Evolutionary conservation across 140 eudicot species (phyloP), one percentile per base, ranked within the genome.

Genomic region (Cichorium intybus): DNA sequence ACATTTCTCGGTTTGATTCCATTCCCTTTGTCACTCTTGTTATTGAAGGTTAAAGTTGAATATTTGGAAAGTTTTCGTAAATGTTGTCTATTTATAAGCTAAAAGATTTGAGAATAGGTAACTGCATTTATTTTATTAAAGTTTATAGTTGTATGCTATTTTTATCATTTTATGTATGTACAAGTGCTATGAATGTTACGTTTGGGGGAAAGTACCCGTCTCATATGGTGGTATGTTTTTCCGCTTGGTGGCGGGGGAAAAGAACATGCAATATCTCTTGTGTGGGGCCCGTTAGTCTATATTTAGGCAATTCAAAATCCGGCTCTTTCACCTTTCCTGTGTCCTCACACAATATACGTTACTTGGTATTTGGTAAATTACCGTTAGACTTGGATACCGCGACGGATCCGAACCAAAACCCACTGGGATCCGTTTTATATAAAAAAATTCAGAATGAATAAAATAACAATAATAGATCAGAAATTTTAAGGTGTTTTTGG

Each of bases 41-140:
- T 51, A 16, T 49, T 50, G 8, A 10, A 64, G 12, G 61, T 56
- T 65, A 71, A 46, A 6, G 50, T 20, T 26, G 37, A 22, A 26
- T 47, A 29, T 76, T 35, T 62, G 72, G 24, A 16, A 46, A 33
- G 35, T 48, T 33, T 57, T 67, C 29, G 50, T 23, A 18, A 65
- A 24, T 35, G 26, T 46, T 15, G 68, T 47, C 72, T 70, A 70
- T 76, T 76, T 76, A 76, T 76, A 76, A 62, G 81, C 81, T 56
- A 29, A 48, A 21, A 56, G 7, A 45, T 65, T 65, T 33, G 66
- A 47, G 20, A 46, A n/a, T n/a, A n/a, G n/a, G 49, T 33, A 56
- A 46, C 24, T 14, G 15, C 54, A 24, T 57, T 33, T 29, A 65
- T 16, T 31, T 33, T 24, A 35, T 33, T 46, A 12, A 23, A 17